Evolutionary conservation across 345 rosid species (phyloP).

Genomic region (Eutrema japonicum): DNA sequence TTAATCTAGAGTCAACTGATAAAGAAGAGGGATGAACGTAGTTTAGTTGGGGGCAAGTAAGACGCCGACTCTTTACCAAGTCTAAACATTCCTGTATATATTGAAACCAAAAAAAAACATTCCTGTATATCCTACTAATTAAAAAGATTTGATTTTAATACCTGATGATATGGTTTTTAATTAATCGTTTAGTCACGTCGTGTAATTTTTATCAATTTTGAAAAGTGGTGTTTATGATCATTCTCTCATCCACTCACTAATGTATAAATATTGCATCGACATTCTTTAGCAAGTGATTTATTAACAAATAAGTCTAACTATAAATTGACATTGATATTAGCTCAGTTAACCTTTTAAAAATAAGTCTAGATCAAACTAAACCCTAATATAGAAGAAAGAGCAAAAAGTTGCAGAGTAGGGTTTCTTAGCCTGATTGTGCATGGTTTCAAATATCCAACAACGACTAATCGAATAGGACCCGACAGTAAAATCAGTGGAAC

Average conservation of each 20-base stretch:
- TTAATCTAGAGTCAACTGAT: conserved; percentile 24
- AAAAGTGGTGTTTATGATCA: conserved; percentile 12
- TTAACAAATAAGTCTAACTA: not conserved
- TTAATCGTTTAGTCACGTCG: conserved; percentile 41
- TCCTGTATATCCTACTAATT: conserved; percentile 26
- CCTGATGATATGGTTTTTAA: conserved; percentile 15
- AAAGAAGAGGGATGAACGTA: conserved; percentile 10
- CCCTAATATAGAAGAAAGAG: not conserved
- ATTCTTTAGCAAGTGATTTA: not conserved
- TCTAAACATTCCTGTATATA: conserved; percentile 36
- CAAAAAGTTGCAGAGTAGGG: too few relatives aligned
- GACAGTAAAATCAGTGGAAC: too few relatives aligned
- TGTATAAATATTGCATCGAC: conserved; percentile 6
- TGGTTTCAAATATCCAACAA: too few relatives aligned
- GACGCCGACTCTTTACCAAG: conserved; percentile 35
- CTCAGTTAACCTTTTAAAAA: too few relatives aligned
- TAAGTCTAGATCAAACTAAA: not conserved
- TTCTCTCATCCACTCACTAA: not conserved
- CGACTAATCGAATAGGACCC: too few relatives aligned
- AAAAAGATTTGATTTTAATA: conserved; percentile 17
- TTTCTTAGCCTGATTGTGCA: too few relatives aligned
- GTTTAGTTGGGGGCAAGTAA: conserved; percentile 37
- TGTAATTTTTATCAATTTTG: conserved; percentile 22
- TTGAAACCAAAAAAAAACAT: not conserved
- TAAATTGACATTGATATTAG: too few relatives aligned